These are phyloP conservation scores for Cryphonectria parasitica DNA, from an alignment of 2,329 filamentous ascomycete species.

Conservation along the genomic window DNA sequence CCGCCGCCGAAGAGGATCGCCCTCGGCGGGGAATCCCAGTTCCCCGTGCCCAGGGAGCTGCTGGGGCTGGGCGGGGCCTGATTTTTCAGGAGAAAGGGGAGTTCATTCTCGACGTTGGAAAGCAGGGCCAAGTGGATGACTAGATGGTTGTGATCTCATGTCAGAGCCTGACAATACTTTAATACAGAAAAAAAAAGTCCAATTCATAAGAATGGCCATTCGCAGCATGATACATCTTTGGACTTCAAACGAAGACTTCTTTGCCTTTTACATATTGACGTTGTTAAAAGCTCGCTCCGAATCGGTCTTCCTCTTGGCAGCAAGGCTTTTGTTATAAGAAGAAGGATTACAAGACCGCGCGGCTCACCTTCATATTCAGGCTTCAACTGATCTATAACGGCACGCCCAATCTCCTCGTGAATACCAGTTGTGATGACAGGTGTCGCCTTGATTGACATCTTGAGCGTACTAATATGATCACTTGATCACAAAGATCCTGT, in stretches of 20 bases:
- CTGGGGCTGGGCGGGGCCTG: not conserved
- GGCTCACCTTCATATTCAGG: constrained; percentile 4
- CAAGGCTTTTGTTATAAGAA: not conserved
- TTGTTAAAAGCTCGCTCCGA: not conserved
- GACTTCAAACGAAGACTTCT: too few relatives aligned
- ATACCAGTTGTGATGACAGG: not conserved
- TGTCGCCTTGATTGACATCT: not conserved
- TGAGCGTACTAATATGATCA: not conserved
- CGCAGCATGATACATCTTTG: not conserved
- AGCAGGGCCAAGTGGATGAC: constrained; percentile 3
- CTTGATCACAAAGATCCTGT: too few relatives aligned
- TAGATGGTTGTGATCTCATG: not conserved
- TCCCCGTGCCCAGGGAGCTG: constrained; percentile 2
- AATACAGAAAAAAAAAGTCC: too few relatives aligned
- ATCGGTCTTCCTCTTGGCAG: not conserved
- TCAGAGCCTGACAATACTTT: not conserved
- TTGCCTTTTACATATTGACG: not conserved
- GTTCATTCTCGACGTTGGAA: not conserved
- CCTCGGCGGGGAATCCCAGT: constrained; percentile 4
- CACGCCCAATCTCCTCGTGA: not conserved
- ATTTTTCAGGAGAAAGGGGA: not conserved
- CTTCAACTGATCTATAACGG: not conserved
- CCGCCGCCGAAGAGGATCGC: constrained; percentile 5
- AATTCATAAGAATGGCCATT: too few relatives aligned
- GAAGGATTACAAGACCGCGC: not conserved